A percentile compares a stretch with the other conserved stretches of the same genome.
Conservation (phyloP, 2,329 filamentous ascomycete genomes). For the Xylaria polymorpha region DNA sequence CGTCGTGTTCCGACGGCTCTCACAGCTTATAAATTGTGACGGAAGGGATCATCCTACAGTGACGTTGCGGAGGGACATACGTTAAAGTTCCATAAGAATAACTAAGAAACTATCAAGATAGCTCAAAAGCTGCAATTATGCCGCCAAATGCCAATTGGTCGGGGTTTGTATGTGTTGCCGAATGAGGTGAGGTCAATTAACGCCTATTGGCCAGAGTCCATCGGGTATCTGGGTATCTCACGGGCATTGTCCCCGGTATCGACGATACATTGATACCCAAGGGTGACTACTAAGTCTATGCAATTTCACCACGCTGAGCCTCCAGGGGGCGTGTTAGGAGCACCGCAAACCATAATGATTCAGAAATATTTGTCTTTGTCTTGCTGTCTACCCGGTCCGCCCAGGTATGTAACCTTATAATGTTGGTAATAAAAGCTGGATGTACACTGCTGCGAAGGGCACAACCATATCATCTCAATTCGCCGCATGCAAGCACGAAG, state of each 20-base stretch:
- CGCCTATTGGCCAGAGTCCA: background rate
- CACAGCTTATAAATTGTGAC: background rate
- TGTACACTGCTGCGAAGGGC: background rate
- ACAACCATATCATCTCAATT: slow-evolving; percentile 4
- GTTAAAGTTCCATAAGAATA: background rate
- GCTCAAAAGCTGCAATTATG: background rate
- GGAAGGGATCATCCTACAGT: background rate
- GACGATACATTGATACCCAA: slow-evolving; percentile 1
- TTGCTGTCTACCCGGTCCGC: background rate
- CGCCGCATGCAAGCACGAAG: background rate
- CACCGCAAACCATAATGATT: background rate
- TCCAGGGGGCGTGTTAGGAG: background rate
- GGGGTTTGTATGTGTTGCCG: background rate
- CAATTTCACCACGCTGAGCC: background rate
- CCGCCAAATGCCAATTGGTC: background rate
- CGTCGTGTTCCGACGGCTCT: background rate
- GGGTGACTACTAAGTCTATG: background rate
- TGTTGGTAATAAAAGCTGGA: background rate
- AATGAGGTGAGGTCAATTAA: background rate
- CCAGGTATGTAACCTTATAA: background rate
- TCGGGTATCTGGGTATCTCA: background rate
- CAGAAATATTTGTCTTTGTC: background rate
- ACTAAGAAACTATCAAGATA: background rate
- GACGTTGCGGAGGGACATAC: background rate
- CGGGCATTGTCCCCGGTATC: background rate